Base-by-base conservation (phyloP, 148 eudicot genomes). In the Cornus controversa region DNA sequence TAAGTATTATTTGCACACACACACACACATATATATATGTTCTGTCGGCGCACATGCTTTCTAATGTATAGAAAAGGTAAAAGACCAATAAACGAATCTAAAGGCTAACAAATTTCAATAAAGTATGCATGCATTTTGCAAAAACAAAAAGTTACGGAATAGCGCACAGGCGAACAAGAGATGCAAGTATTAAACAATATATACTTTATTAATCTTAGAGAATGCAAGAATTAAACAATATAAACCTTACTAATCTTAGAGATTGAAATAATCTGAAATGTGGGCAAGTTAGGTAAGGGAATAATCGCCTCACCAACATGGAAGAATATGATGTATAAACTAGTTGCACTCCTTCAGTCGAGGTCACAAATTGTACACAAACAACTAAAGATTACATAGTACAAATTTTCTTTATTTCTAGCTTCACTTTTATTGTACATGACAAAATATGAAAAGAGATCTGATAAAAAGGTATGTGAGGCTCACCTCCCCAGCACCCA, bases 401-500 rank as follows among this genome's bases (percentile, higher is more conserved):
- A 60, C 0, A 1, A 60, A n/a, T 20, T 18, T 60, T 22, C 24
- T 60, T 20, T 60, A 60, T 20, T 60, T 60, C 20, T 60, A 60
- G 24, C 24, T 60, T 22, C 20, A 14, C 64, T 16, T 60, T 0
- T n/a, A 20, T 22, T 60, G 3, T n/a, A 18, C 23, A 6, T 22
- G 24, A 60, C 24, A 60, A 60, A n/a, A 1, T 60, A 60, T 15
- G 2, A 60, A 60, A 60, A 77, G 4, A 25, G 31, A 54, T 29
- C 24, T 25, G 22, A 8, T 20, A 14, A 25, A 54, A 68, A 68
- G 57, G 11, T 77, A 23, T 29, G 50, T 64, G 50, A 66, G 29
- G 53, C 81, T 83, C 72, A 92, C 98, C 91, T 94, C 98, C 80
- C 98, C 98, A 68, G 98, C 98, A 42, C 98, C 98, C 53, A 94